Evolutionary conservation across 768 basidiomycete genomes (phyloP).

Genomic region (Amanita jacksonii): DNA sequence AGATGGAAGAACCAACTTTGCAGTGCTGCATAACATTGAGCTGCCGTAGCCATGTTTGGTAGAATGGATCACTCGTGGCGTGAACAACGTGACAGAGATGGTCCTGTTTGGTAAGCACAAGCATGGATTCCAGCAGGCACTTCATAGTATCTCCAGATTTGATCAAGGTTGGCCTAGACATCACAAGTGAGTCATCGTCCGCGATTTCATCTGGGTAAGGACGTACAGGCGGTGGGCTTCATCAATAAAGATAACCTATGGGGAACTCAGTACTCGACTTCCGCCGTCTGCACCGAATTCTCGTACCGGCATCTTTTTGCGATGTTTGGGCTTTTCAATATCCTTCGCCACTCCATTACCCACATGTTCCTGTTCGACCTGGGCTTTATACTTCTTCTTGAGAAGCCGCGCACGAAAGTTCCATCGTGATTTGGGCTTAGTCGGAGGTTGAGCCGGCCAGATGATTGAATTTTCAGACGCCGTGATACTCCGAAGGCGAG

Average conservation of each 20-base stretch:
- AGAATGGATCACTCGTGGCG: slow-evolving; percentile 77
- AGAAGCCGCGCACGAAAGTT: slow-evolving; percentile 22
- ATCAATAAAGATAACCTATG: slow-evolving; percentile 63
- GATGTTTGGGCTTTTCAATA: slow-evolving; percentile 23
- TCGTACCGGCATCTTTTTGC: slow-evolving; percentile 57
- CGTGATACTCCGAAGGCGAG: slow-evolving; percentile 20
- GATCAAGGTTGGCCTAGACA: slow-evolving; percentile 55
- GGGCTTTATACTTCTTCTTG: slow-evolving; percentile 15
- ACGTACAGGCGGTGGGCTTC: slow-evolving; percentile 77
- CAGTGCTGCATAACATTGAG: slow-evolving; percentile 78
- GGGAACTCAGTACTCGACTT: slow-evolving; percentile 9
- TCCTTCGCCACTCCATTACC: slow-evolving; percentile 24
- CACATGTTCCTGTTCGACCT: slow-evolving; percentile 12
- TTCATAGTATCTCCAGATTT: slow-evolving; percentile 78
- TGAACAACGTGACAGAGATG: slow-evolving; percentile 77
- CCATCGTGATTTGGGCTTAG: slow-evolving; percentile 21
- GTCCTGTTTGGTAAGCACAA: slow-evolving; percentile 83
- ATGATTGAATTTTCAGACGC: slow-evolving; percentile 36
- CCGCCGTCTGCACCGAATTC: slow-evolving; percentile 16
- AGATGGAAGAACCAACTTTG: slow-evolving; percentile 38
- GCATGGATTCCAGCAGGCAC: slow-evolving; percentile 74
- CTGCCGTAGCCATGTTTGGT: slow-evolving; percentile 75
- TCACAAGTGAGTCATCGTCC: slow-evolving; percentile 1
- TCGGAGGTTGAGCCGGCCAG: slow-evolving; percentile 18
- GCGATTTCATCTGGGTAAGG: background rate